These are phyloP conservation scores for Bonia amplexicaulis DNA, from an alignment of 176 grass and related monocot genomes.

Conservation along the genomic window DNA sequence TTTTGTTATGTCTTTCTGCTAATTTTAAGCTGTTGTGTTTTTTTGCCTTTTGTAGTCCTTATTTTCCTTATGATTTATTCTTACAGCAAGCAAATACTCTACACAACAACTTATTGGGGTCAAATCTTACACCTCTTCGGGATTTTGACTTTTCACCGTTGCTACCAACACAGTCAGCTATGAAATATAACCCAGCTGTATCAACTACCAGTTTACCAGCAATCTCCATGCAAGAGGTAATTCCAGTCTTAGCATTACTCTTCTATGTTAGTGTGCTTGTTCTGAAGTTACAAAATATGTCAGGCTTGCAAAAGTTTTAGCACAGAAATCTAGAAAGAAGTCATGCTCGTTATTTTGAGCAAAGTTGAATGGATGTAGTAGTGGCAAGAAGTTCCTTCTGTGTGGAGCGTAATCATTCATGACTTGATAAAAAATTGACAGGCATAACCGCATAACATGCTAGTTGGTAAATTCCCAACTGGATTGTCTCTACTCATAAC, in stretches of 20 bases:
- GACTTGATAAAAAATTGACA: neutral
- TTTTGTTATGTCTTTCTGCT: neutral
- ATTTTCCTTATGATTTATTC: constrained; percentile 28
- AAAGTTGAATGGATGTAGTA: neutral
- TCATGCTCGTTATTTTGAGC: neutral
- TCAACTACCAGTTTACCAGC: constrained; percentile 58
- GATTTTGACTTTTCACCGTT: constrained; percentile 81
- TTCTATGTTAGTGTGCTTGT: neutral
- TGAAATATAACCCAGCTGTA: constrained; percentile 64
- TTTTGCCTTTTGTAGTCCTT: constrained; percentile 1
- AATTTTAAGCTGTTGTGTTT: neutral
- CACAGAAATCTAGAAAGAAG: neutral
- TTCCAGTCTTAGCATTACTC: neutral
- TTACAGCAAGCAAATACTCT: constrained; percentile 79
- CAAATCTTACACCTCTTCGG: constrained; percentile 52
- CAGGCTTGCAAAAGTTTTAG: neutral
- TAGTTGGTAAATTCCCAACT: constrained; percentile 4
- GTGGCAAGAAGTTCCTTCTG: neutral
- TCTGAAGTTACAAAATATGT: constrained; percentile 4
- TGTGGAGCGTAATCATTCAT: neutral
- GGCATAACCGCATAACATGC: neutral
- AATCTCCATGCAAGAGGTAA: constrained; percentile 79
- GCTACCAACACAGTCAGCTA: constrained; percentile 58
- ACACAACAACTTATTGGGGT: constrained; percentile 63
- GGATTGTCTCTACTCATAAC: neutral